Percentiles rank a stretch among this genome's conserved stretches.
These are phyloP conservation scores for Trichoderma lentiforme DNA, from an alignment of 2,329 filamentous ascomycete genomes.

Conservation along the genomic window DNA sequence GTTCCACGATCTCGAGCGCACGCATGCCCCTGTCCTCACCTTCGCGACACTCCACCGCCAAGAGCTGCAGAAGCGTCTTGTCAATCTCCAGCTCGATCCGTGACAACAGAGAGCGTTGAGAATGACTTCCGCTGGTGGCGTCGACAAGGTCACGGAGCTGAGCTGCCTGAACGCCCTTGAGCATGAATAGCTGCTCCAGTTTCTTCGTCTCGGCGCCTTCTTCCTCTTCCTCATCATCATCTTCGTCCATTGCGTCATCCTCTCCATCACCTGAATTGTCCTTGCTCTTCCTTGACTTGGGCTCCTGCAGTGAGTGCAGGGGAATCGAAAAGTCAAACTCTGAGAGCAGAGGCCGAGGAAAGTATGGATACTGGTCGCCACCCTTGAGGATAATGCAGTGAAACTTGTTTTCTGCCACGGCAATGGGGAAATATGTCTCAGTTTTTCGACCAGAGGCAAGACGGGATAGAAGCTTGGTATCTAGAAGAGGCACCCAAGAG, in stretches of 20 bases:
- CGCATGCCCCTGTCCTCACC: slow-evolving; percentile 94
- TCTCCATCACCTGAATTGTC: slow-evolving; percentile 29
- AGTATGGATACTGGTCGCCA: slow-evolving; percentile 88
- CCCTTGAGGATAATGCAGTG: slow-evolving; percentile 99
- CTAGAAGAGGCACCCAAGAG: slow-evolving; percentile 86
- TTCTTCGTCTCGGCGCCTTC: slow-evolving; percentile 50
- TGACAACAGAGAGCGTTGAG: slow-evolving; percentile 64
- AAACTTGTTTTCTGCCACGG: slow-evolving; percentile 86
- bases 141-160: slow-evolving; percentile 74
- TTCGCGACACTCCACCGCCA: slow-evolving; percentile 86
- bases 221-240: slow-evolving; percentile 31
- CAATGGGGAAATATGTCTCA: slow-evolving; percentile 92
- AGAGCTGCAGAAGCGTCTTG: slow-evolving; percentile 82
- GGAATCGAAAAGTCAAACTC: slow-evolving; percentile 94
- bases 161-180: slow-evolving; percentile 66
- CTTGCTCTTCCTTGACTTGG: slow-evolving; percentile 29
- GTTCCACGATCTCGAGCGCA: slow-evolving; percentile 80
- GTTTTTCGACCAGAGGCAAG: slow-evolving; percentile 80
- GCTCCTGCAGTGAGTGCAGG: slow-evolving; percentile 53
- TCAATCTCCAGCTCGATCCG: slow-evolving; percentile 80
- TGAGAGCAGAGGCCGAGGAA: slow-evolving; percentile 80
- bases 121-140: slow-evolving; percentile 54
- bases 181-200: slow-evolving; percentile 79
- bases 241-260: slow-evolving; percentile 14
- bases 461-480: slow-evolving; percentile 80